These are phyloP conservation scores for Saccharomycopsis phalli DNA, from an alignment of 1,139 yeast genomes.

Conservation along the genomic window DNA sequence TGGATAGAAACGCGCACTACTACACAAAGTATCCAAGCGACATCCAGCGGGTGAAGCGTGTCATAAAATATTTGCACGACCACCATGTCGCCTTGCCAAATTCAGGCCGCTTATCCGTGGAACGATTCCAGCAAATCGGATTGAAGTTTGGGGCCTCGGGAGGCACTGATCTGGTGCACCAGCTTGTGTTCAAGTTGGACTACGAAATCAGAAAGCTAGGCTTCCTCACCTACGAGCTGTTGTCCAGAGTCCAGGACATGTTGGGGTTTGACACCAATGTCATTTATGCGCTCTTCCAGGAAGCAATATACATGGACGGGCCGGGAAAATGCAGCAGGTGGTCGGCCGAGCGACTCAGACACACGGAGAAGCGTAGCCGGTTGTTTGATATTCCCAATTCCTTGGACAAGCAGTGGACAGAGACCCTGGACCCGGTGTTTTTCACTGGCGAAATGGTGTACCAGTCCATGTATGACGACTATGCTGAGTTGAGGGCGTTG, in stretches of 20 bases:
- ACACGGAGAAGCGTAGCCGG: slow-evolving; percentile 8
- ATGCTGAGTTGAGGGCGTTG: slow-evolving; percentile 34
- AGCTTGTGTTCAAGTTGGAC: slow-evolving; percentile 32
- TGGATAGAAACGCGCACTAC: slow-evolving; percentile 39
- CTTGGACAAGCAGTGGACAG: slow-evolving; percentile 3
- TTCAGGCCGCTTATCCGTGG: slow-evolving; percentile 41
- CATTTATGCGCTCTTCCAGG: slow-evolving; percentile 47
- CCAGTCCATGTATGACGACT: slow-evolving; percentile 43
- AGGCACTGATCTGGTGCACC: slow-evolving; percentile 41
- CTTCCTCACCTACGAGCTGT: slow-evolving; percentile 31
- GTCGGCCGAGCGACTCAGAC: slow-evolving; percentile 40
- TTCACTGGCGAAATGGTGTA: slow-evolving; percentile 55
- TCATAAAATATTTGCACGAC: slow-evolving; percentile 31
- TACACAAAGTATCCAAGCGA: slow-evolving; percentile 44
- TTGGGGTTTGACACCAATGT: slow-evolving; percentile 45
- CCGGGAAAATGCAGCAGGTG: slow-evolving; percentile 31
- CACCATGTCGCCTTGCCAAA: slow-evolving; percentile 35
- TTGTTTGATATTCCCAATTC: background rate
- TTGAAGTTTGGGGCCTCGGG: slow-evolving; percentile 41
- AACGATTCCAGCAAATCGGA: slow-evolving; percentile 47
- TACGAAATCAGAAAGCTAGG: slow-evolving; percentile 32
- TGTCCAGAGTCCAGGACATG: slow-evolving; percentile 28
- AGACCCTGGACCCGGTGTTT: slow-evolving; percentile 28
- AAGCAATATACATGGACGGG: slow-evolving; percentile 46
- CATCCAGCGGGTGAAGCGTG: slow-evolving; percentile 30